Percentiles rank a stretch among this genome's conserved stretches.
These are phyloP conservation scores for Tylopilus intermedius DNA, from an alignment of 768 basidiomycete species.

Conservation along the genomic window DNA sequence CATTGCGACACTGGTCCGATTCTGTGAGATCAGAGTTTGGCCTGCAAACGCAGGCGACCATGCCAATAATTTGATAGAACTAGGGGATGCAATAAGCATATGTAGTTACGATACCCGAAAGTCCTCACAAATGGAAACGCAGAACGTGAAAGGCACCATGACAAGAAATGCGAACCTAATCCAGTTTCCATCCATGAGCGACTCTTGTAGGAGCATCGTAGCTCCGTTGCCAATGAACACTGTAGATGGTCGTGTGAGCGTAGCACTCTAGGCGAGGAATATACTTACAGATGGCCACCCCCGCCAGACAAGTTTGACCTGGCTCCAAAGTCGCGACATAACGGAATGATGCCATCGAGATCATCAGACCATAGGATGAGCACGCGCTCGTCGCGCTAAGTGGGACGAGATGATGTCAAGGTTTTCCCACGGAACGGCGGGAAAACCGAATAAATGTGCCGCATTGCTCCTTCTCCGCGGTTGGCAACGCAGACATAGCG, in stretches of 20 bases:
- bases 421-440: neutral
- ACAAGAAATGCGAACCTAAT: constrained; percentile 60
- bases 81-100: constrained; percentile 23
- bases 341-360: constrained; percentile 70
- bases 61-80: constrained; percentile 73
- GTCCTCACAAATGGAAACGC: constrained; percentile 64
- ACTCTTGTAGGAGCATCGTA: constrained; percentile 59
- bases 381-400: constrained; percentile 73
- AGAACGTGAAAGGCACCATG: constrained; percentile 68
- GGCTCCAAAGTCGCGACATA: constrained; percentile 64
- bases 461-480: constrained; percentile 87
- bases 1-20: constrained; percentile 83
- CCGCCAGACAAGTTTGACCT: constrained; percentile 77
- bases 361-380: constrained; percentile 82
- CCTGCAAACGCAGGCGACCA: constrained; percentile 29
- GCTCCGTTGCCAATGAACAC: constrained; percentile 67
- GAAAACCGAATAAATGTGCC: constrained; percentile 68
- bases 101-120: neutral
- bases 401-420: constrained; percentile 1
- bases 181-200: constrained; percentile 57
- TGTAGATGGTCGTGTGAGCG: constrained; percentile 25
- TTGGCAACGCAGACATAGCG: constrained; percentile 57
- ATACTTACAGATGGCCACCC: constrained; percentile 57
- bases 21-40: constrained; percentile 29
- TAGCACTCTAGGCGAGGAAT: neutral